Base-by-base conservation (phyloP, 495 filamentous ascomycete species). In the Podospora pseudoanserina region DNA sequence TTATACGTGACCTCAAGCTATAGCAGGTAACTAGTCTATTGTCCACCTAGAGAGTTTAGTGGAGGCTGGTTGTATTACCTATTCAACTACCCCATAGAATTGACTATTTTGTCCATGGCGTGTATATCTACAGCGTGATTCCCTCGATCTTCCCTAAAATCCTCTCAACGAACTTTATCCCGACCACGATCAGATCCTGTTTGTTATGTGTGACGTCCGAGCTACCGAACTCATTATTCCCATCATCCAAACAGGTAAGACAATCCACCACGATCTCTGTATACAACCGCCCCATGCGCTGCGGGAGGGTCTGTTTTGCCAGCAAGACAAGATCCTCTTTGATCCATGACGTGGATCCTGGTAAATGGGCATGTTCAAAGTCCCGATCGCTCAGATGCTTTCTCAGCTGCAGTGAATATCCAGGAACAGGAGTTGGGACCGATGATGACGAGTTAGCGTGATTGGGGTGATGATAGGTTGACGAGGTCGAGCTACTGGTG, bases 241-340 rank as follows among this genome's bases (percentile, higher is more conserved):
- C 78, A 1, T 70, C 34, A 67, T 89, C 84, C 44, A 90, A 70
- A 64, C 86, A 89, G 6, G 79, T 85, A 28, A 90, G 68, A 71
- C 88, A 90, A 18, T 70, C 78, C n/a, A 82, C 66, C 3, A 86
- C 84, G 18, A 86, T 70, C 1, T 79, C 68, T 0, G 79, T 73
- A 62, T 88, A 89, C 68, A 67, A 78, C 18, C 73, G 65, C 16
- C 87, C 86, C 80, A 89, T 86, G 3, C 68, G 61, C 0, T 28
- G 59, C 13, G 85, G 84, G 6, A 89, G 73, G n/a, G 68, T n/a
- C 0, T 72, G 55, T 26, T 65, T 66, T 0, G 84, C 81, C 49
- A 86, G 68, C 39, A 60, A 23, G 0, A 86, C 66, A 2, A 88
- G 70, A 28, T 69, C 60, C 6, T 77, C 67, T 67, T 86, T 63